These are phyloP conservation scores for Suhomyces sp. DNA, from an alignment of 805 yeast genomes.

Conservation along the genomic window DNA sequence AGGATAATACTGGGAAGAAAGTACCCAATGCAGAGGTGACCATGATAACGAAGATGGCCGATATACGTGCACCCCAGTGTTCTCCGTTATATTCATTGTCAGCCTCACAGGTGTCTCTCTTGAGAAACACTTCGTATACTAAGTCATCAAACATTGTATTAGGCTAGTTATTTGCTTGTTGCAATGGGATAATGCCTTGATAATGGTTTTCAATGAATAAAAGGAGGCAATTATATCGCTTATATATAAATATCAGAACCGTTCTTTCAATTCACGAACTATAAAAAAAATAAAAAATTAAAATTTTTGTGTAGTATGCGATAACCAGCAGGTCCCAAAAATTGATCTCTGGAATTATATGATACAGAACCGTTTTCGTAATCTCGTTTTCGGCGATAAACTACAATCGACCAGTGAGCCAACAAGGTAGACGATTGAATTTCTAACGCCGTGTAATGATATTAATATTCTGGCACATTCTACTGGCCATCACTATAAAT, in stretches of 20 bases:
- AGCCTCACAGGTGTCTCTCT: constrained; percentile 36
- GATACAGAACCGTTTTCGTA: not conserved
- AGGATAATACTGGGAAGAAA: constrained; percentile 60
- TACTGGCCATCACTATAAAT: not conserved
- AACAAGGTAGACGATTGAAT: not conserved
- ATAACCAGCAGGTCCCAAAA: not conserved
- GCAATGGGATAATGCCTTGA: not conserved
- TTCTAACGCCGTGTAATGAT: not conserved
- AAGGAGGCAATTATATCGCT: not conserved
- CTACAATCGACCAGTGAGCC: not conserved
- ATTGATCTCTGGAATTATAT: not conserved
- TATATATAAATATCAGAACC: not conserved
- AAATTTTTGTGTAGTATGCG: not conserved
- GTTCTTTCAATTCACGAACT: not conserved
- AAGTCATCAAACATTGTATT: constrained; percentile 7
- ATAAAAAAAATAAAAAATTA: not conserved
- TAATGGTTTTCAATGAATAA: not conserved
- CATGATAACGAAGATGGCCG: constrained; percentile 61
- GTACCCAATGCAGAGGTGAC: constrained; percentile 53
- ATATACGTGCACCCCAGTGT: constrained; percentile 49
- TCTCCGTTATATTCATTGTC: constrained; percentile 46
- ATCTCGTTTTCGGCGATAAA: not conserved
- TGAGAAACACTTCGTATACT: constrained; percentile 11
- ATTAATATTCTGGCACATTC: not conserved
- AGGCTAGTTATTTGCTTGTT: not conserved